phyloP scores from a whole-genome alignment of 1,284 basidiomycete genomes.

The Ceratorhiza oryzae-sativae region DNA sequence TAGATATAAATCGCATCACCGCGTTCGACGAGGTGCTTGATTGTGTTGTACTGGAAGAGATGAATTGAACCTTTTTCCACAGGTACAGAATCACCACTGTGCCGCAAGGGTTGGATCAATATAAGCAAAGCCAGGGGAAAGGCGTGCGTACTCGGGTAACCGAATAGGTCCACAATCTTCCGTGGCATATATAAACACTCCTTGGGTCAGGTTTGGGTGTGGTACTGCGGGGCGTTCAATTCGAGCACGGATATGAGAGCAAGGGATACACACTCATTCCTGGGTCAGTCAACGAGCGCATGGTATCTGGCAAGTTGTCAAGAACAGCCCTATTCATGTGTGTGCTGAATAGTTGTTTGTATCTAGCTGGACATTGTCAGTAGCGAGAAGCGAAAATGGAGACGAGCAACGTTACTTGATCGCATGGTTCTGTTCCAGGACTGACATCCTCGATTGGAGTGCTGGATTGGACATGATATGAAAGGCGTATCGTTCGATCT shows the following conservation, averaged over 20 bases:
- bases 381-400: not conserved
- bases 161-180: slow-evolving; percentile 71
- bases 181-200: slow-evolving; percentile 82
- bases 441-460: slow-evolving; percentile 74
- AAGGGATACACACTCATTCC: slow-evolving; percentile 70
- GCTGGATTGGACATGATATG: slow-evolving; percentile 73
- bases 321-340: slow-evolving; percentile 3
- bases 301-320: slow-evolving; percentile 79
- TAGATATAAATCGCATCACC: slow-evolving; percentile 77
- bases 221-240: slow-evolving; percentile 74
- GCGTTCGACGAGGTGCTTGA: slow-evolving; percentile 71
- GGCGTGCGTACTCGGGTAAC: slow-evolving; percentile 72
- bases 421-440: slow-evolving; percentile 80
- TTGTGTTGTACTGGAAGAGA: slow-evolving; percentile 69
- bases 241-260: too few relatives aligned
- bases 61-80: slow-evolving; percentile 76
- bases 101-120: slow-evolving; percentile 4
- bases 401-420: slow-evolving; percentile 61
- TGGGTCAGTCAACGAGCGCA: slow-evolving; percentile 76
- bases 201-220: slow-evolving; percentile 72
- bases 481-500: slow-evolving; percentile 89
- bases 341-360: slow-evolving; percentile 31
- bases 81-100: slow-evolving; percentile 66
- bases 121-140: too few relatives aligned
- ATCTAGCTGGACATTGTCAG: not conserved